Evolutionary conservation across 352 stramenopile species (phyloP).

Genomic region (Pythium diclinum): DNA sequence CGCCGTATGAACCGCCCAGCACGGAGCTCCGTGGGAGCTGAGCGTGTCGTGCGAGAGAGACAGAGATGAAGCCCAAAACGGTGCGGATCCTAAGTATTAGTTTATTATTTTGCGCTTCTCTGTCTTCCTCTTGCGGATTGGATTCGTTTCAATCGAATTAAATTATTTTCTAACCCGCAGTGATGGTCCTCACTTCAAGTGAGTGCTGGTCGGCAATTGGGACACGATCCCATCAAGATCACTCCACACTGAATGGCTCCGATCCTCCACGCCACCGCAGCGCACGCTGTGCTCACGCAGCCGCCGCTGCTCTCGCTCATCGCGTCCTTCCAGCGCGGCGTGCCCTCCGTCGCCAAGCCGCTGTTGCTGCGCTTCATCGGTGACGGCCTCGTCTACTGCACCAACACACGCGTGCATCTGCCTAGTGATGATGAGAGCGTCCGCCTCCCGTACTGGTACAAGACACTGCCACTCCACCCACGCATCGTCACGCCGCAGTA

Average conservation of each 20-base stretch:
- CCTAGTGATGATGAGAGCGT: neutral
- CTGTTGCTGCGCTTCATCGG: slow-evolving; percentile 3
- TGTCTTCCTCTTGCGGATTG: no score
- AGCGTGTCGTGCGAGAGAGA: neutral
- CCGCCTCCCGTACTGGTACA: neutral
- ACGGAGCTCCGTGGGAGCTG: neutral
- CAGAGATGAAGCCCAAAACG: neutral
- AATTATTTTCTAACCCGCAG: no score
- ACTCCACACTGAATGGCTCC: no score
- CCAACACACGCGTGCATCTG: neutral
- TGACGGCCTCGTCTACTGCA: slow-evolving; percentile 12
- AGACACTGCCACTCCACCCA: neutral
- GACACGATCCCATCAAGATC: no score
- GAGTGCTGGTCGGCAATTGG: no score
- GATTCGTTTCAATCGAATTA: no score
- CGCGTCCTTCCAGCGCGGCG: slow-evolving; percentile 18
- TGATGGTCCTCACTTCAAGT: no score
- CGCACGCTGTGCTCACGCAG: slow-evolving; percentile 9
- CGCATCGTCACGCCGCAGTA: slow-evolving; percentile 8
- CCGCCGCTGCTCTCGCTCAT: slow-evolving; percentile 16
- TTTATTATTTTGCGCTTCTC: slow-evolving; percentile 28
- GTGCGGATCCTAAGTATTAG: slow-evolving; percentile 31
- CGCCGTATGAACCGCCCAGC: neutral
- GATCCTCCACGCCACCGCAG: neutral
- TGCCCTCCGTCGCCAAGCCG: neutral